Evolutionary conservation across 139 green algal genomes (phyloP), one percentile per base, ranked within the genome.

Genomic region (Coccomyxa sp.): DNA sequence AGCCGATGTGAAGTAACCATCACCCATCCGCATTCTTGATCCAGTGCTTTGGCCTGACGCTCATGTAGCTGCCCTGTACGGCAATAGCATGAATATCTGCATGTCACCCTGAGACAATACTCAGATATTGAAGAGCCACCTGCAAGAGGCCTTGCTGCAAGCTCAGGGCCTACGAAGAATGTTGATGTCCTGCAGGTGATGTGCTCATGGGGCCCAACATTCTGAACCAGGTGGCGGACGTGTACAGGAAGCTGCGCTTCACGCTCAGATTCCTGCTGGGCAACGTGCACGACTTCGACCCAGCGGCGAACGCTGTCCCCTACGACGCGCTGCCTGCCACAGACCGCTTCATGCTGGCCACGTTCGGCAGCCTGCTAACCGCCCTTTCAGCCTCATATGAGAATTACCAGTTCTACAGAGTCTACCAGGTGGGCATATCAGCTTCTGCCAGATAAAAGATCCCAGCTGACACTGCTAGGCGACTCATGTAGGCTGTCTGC

Each of bases 221-320:
- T 82, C 72, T 98, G 54, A 86, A 86, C 81, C 96, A 99, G 91
- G 93, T 94, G 78, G 18, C 88, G 0, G 97, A 99, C 31, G 85
- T 93, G 38, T 99, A 99, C 84, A 84, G 94, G 40, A 99, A 99
- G 89, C 75, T 96, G 16, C 83, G 93, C 44, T 85, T 89, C 77
- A 99, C 96, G 33, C 84, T 99, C 80, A 90, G 97, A 71, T 99
- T 96, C 87, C 76, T 99, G 79, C 90, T 99, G 74, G 97, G 97
- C 82, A 98, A 97, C 85, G 85, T 99, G 69, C 55, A 86, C 34
- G 94, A 94, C 80, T 98, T 93, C 75, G 80, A 96, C 81, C 91
- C 92, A 0, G 64, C 79, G 6, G 39, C 38, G 54, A 44, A 93
- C 37, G 70, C 80, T 27, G 81, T 95, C 18, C 70, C 86, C 0